Percentiles rank a stretch among this genome's conserved stretches.
Evolutionary conservation across 2,329 filamentous ascomycete species (phyloP).

Genomic region (Aulographum hederae): DNA sequence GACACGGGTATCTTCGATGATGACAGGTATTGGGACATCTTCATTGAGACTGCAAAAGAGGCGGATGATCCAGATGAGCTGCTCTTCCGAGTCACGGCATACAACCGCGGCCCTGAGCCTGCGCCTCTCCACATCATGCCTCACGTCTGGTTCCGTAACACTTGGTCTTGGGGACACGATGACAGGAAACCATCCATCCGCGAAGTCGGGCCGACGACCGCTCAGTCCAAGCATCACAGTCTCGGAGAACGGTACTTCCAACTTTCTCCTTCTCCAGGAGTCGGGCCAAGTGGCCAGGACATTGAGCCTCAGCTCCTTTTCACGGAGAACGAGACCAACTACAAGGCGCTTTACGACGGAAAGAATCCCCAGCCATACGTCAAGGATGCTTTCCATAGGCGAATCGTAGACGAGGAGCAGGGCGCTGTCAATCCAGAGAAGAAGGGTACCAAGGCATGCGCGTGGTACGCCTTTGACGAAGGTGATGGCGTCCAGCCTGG

Average conservation of each 20-base stretch:
- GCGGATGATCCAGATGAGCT: constrained; percentile 80
- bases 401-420: constrained; percentile 69
- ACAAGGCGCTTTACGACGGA: constrained; percentile 54
- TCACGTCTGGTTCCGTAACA: constrained; percentile 94
- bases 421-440: constrained; percentile 63
- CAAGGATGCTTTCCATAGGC: constrained; percentile 86
- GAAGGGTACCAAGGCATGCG: constrained; percentile 72
- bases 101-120: constrained; percentile 82
- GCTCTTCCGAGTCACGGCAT: constrained; percentile 84
- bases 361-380: constrained; percentile 66
- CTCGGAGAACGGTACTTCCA: constrained; percentile 71
- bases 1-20: constrained; percentile 83
- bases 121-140: constrained; percentile 87
- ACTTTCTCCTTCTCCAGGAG: constrained; percentile 76
- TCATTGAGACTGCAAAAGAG: constrained; percentile 92
- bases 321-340: constrained; percentile 92
- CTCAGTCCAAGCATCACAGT: constrained; percentile 59
- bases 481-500: constrained; percentile 73
- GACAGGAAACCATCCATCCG: constrained; percentile 67
- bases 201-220: constrained; percentile 45
- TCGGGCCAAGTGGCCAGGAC: constrained; percentile 61
- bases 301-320: constrained; percentile 74
- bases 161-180: constrained; percentile 74
- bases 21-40: constrained; percentile 88
- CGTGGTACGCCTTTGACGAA: constrained; percentile 86